A percentile compares a stretch with the other conserved stretches of the same genome.
Evolutionary conservation across 1,284 basidiomycete genomes (phyloP).

Genomic region (Termitomyces sp.): DNA sequence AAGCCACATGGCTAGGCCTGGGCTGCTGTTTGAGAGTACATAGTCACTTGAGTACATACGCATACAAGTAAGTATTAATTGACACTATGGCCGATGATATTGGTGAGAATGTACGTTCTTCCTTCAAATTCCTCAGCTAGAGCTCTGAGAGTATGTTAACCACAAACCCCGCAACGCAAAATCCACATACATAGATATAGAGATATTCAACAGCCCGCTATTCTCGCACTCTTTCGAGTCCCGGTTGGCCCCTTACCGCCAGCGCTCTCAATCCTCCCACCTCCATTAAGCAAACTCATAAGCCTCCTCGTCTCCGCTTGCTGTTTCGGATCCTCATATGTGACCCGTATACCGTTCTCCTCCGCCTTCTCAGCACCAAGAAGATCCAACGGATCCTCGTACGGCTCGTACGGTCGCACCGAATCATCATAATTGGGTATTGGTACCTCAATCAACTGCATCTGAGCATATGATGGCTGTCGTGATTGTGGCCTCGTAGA

Average conservation of each 20-base stretch:
- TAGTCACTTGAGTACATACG: not conserved
- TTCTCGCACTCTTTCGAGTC: constrained; percentile 22
- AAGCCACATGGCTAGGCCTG: not conserved
- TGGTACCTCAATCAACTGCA: constrained; percentile 13
- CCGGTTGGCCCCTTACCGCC: constrained; percentile 6
- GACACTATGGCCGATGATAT: not conserved
- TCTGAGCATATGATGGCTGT: constrained; percentile 28
- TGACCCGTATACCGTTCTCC: constrained; percentile 49
- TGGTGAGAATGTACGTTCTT: not conserved
- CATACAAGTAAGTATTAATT: not conserved
- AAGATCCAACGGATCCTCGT: constrained; percentile 25
- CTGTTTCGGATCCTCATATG: constrained; percentile 65
- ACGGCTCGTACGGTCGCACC: constrained; percentile 24
- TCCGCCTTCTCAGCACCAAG: constrained; percentile 10
- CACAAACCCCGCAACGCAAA: not conserved
- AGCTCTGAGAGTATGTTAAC: not conserved
- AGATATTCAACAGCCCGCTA: constrained; percentile 20
- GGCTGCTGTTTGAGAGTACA: no score
- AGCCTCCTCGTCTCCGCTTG: constrained; percentile 47
- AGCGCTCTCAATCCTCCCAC: constrained; percentile 3
- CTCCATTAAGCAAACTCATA: constrained; percentile 29
- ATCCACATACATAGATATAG: constrained; percentile 1
- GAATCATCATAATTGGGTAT: constrained; percentile 17
- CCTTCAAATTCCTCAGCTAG: not conserved
- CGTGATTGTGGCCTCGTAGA: constrained; percentile 30